Base-by-base conservation (phyloP, 1,284 basidiomycete genomes). In the Malassezia vespertilionis region DNA sequence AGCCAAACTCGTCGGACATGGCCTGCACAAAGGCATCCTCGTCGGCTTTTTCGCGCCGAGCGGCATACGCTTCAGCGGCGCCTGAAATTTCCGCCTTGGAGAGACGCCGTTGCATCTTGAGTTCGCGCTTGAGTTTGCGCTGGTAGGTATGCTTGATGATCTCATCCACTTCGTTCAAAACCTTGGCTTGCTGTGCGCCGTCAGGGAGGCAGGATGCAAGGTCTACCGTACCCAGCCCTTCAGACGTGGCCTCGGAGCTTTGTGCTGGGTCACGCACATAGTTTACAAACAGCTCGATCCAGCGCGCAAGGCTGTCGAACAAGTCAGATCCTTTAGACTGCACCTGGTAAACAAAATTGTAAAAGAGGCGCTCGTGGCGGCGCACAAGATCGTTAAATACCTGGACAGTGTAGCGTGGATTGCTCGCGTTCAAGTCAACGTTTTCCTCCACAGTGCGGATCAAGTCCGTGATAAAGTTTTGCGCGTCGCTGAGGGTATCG, bases 271-370 rank as follows among this genome's bases (percentile, higher is more conserved):
- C 87, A n/a, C 90, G 82, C 41, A 91, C 80, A 51, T 87, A 80
- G 33, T 83, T 84, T 56, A 97, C 77, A 75, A 96, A 96, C 24
- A 86, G 79, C 73, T 97, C 90, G 65, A 95, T 84, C 93, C 93
- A 99, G 40, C 78, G 79, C 86, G 96, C 95, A 51, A 99, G 80
- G 47, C 78, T 80, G 64, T 89, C 86, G 69, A 99, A 99, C 9
- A 99, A 77, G 5, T 83, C 84, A 60, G 90, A 84, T 33, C 93
- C 93, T 71, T 96, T 96, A 32, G 87, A 84, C 69, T 99, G 93
- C 4, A 99, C 93, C 64, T 95, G 93, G 77, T 97, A 88, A 20
- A 99, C 91, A 70, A 99, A 99, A 51, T 77, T 77, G 76, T 97
- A 99, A 75, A 97, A 97, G 0, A 86, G 74, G 63, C 89, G 86